Conservation (phyloP, 2,329 filamentous ascomycete species). For the Gnomoniopsis sp. region DNA sequence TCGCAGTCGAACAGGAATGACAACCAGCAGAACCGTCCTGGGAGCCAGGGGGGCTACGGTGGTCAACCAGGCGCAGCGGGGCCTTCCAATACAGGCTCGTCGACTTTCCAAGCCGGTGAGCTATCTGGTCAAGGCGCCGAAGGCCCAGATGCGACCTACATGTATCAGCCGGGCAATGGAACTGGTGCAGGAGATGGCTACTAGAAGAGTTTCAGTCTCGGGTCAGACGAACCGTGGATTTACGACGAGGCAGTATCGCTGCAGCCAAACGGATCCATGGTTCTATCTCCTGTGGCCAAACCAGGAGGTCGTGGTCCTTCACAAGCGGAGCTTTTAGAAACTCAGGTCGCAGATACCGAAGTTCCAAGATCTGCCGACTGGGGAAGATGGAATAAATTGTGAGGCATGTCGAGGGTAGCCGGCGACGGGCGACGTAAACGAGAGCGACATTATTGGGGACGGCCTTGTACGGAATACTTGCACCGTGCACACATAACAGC, state of each 20-base stretch:
- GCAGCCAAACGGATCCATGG: background rate
- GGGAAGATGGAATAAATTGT: background rate
- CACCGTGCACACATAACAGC: background rate
- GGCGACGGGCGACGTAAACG: background rate
- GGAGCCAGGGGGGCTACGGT: slow-evolving; percentile 50
- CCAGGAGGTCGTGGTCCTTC: background rate
- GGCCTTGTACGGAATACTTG: too few species aligned
- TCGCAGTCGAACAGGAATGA: slow-evolving; percentile 74
- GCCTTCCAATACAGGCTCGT: slow-evolving; percentile 33
- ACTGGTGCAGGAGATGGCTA: slow-evolving; percentile 50
- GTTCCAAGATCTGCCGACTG: background rate
- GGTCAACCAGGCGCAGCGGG: slow-evolving; percentile 37
- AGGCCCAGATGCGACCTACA: slow-evolving; percentile 42
- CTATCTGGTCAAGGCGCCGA: slow-evolving; percentile 41
- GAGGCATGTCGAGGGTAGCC: background rate
- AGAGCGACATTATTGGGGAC: background rate
- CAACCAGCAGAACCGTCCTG: slow-evolving; percentile 45
- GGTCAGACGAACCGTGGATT: background rate
- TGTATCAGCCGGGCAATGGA: slow-evolving; percentile 58
- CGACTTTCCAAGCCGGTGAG: slow-evolving; percentile 44
- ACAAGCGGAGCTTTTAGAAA: background rate
- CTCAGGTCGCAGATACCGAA: background rate
- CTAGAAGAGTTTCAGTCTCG: slow-evolving; percentile 27
- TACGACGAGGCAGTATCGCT: background rate
- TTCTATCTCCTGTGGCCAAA: background rate